Percentiles rank a stretch among this genome's conserved stretches.
These are phyloP conservation scores for Biscogniauxia marginata DNA, from an alignment of 2,329 filamentous ascomycete genomes.

Conservation along the genomic window DNA sequence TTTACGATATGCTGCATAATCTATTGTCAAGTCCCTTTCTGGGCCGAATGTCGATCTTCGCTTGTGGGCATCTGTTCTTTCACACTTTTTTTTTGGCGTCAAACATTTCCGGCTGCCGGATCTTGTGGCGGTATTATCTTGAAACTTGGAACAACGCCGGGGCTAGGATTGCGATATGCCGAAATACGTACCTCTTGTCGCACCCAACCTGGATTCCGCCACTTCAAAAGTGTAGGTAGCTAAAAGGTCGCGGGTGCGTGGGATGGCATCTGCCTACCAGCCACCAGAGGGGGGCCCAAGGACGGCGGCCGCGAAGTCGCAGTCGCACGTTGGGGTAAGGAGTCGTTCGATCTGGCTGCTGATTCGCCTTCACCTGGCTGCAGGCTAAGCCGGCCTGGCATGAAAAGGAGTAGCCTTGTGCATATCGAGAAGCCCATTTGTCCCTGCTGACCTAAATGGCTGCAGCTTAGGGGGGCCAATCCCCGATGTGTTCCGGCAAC, in stretches of 20 bases:
- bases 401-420: conserved; percentile 29
- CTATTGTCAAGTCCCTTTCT: background rate
- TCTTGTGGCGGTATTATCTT: background rate
- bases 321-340: conserved; percentile 14
- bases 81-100: background rate
- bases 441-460: conserved; percentile 29
- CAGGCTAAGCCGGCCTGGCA: conserved; percentile 21
- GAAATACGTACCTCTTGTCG: background rate
- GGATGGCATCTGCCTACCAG: too few relatives aligned
- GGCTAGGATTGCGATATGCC: background rate
- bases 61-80: background rate
- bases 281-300: too few relatives aligned
- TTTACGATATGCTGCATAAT: background rate
- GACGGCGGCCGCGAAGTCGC: too few relatives aligned
- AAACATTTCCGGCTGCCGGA: background rate
- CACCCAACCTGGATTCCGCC: too few relatives aligned
- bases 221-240: too few relatives aligned
- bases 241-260: too few relatives aligned
- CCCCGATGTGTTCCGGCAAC: conserved; percentile 19
- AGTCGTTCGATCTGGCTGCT: conserved; percentile 11
- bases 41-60: background rate
- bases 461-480: conserved; percentile 17
- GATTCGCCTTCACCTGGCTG: conserved; percentile 24
- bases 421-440: conserved; percentile 30
- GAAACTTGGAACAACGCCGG: background rate